Conservation (phyloP, 2,329 filamentous ascomycete genomes). For the Trichoderma arundinaceum region DNA sequence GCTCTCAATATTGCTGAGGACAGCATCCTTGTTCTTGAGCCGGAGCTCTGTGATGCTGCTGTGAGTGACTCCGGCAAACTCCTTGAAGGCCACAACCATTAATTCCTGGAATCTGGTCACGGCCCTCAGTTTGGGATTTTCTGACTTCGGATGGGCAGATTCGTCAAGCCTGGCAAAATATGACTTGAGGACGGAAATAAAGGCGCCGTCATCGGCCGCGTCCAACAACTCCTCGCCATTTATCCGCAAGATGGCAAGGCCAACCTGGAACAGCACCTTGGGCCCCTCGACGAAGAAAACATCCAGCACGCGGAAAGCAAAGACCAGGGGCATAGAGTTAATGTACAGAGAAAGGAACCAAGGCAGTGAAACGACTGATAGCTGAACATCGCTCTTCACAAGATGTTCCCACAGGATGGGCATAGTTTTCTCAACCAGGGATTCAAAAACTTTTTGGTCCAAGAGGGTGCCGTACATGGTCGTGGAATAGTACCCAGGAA, state of each 20-base stretch:
- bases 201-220: conserved; percentile 90
- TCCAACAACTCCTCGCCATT: conserved; percentile 96
- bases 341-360: conserved; percentile 99
- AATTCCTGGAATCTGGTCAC: conserved; percentile 97
- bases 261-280: conserved; percentile 96
- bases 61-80: conserved; percentile 95
- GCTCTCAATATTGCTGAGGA: conserved; percentile 93
- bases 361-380: conserved; percentile 94
- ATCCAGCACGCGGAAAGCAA: conserved; percentile 93
- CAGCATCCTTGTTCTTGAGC: conserved; percentile 89
- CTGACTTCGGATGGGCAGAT: conserved; percentile 92
- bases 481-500: conserved; percentile 96
- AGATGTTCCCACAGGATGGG: conserved; percentile 97
- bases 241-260: conserved; percentile 92
- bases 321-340: conserved; percentile 98
- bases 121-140: conserved; percentile 90
- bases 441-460: conserved; percentile 97
- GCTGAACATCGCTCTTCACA: conserved; percentile 94
- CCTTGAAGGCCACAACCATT: conserved; percentile 99
- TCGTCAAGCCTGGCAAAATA: conserved; percentile 95
- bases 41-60: conserved; percentile 87
- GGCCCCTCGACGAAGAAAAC: conserved; percentile 98
- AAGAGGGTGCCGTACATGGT: conserved; percentile 99
- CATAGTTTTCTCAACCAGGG: conserved; percentile 98
- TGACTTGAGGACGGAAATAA: conserved; percentile 92